Evolutionary conservation across 2,329 filamentous ascomycete genomes (phyloP), one percentile per base, ranked within the genome.

Genomic region (Neopestalotiopsis sp.): DNA sequence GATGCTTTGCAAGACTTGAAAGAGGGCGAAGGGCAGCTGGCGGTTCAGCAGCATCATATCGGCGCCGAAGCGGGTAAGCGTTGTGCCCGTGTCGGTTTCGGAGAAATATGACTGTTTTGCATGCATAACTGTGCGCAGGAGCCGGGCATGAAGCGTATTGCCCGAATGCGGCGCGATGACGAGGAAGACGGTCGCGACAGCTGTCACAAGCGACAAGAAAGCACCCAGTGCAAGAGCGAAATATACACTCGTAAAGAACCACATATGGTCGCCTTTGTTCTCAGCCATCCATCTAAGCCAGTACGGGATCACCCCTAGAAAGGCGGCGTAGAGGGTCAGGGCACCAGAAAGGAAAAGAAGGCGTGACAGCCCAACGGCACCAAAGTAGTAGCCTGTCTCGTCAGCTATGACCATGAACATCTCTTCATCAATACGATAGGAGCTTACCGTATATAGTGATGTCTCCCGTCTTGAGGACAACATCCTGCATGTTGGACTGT

Each of bases 401-500:
- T 68, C 28, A n/a, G 32, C 17, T n/a, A n/a, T 52, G 45, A 52
- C 24, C 28, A 20, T n/a, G 10, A 40, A 61, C 32, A 52, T 52
- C 45, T 45, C 45, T 61, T 20, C n/a, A 34, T n/a, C 13, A 14
- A 10, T 45, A 9, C 32, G 34, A 13, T 52, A 40, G 34, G 14
- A 28, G 34, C 71, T 40, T 74, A 82, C 78, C 70, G 68, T 84
- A 83, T 1, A 83, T 74, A 1, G 77, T 75, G 1, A 77, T 64
- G 32, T 83, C 80, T 1, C 81, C 81, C 3, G 74, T 78, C 57
- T 73, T 72, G 45, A 52, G 45, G 45, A 52, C 45, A 17, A 20
- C 17, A n/a, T 52, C 45, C 45, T 52, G 45, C 45, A 52, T 52
- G 45, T n/a, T 52, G 13, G 45, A 52, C 45, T 17, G 77, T 69